phyloP scores from a whole-genome alignment of 208 protist genomes.

The Leishmania guyanensis region DNA sequence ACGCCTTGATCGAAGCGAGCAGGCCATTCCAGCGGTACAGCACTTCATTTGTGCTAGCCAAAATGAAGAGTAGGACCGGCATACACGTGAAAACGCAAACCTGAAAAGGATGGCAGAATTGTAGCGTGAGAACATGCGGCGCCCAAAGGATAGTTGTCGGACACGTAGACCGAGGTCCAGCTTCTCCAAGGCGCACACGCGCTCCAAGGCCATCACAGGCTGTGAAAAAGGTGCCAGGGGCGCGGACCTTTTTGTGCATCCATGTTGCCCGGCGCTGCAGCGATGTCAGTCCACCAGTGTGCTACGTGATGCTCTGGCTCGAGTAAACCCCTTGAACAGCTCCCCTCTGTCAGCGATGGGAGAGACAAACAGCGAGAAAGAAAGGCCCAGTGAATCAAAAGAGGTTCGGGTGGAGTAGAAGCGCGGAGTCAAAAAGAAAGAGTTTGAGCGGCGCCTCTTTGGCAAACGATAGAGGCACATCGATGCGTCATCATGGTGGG shows the following conservation, averaged over 20 bases:
- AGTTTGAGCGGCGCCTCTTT: background rate
- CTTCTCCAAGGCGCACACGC: background rate
- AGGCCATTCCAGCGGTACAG: conserved; percentile 10
- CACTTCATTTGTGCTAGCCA: no score
- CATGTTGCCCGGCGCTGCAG: no score
- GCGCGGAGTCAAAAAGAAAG: background rate
- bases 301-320: background rate
- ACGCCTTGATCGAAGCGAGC: conserved; percentile 14
- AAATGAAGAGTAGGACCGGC: no score
- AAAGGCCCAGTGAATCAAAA: background rate
- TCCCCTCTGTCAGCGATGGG: background rate
- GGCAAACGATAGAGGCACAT: background rate
- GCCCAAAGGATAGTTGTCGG: background rate
- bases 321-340: background rate
- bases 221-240: background rate
- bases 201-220: background rate
- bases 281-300: background rate
- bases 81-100: no score
- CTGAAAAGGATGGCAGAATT: no score
- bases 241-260: no score
- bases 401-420: background rate
- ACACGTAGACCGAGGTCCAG: background rate
- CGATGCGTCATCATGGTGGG: background rate
- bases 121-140: no score
- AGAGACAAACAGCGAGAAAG: background rate